These are phyloP conservation scores for Alternaria longipes DNA, from an alignment of 2,329 filamentous ascomycete genomes.

Conservation along the genomic window DNA sequence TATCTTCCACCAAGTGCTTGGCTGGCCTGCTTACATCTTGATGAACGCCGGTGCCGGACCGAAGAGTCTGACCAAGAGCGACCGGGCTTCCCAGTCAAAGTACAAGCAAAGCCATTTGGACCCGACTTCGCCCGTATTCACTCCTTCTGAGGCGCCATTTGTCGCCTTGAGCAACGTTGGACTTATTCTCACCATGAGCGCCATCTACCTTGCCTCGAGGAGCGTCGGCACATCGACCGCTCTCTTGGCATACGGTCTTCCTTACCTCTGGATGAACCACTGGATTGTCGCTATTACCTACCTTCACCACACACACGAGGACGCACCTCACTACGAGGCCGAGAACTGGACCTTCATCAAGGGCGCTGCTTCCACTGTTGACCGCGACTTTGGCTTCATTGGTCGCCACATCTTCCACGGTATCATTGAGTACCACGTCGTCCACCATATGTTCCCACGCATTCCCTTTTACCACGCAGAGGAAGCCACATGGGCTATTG, in stretches of 20 bases:
- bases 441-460: constrained; percentile 68
- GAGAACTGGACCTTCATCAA: constrained; percentile 69
- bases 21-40: constrained; percentile 71
- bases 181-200: constrained; percentile 38
- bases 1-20: constrained; percentile 69
- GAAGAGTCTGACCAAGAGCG: constrained; percentile 27
- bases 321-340: constrained; percentile 66
- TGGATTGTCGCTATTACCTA: constrained; percentile 78
- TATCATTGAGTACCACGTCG: constrained; percentile 71
- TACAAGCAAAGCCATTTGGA: constrained; percentile 37
- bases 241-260: constrained; percentile 68
- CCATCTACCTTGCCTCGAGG: constrained; percentile 63
- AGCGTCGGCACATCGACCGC: constrained; percentile 66
- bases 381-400: constrained; percentile 71
- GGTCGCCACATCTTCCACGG: constrained; percentile 72
- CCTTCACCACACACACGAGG: constrained; percentile 73
- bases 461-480: constrained; percentile 42
- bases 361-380: constrained; percentile 69
- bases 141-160: constrained; percentile 26
- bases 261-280: constrained; percentile 76
- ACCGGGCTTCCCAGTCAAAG: constrained; percentile 13
- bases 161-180: constrained; percentile 31
- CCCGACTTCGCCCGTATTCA: constrained; percentile 31
- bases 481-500: constrained; percentile 38
- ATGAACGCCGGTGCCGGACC: constrained; percentile 58